Evolutionary conservation across 1,284 basidiomycete species (phyloP).

Genomic region (Xerocomus amazonicus): DNA sequence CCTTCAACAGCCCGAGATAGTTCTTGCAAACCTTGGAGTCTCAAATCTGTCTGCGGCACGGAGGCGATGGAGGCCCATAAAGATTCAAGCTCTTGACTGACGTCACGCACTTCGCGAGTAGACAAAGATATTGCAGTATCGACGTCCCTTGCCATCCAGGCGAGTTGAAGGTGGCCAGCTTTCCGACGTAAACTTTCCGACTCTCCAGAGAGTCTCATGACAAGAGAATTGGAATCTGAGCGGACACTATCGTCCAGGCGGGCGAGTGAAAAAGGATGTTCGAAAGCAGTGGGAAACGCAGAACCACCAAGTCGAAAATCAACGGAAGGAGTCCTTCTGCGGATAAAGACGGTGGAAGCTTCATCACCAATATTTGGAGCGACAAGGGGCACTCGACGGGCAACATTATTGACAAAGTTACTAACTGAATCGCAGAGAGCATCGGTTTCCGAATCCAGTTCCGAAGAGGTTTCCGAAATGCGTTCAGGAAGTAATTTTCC

Average conservation of each 20-base stretch:
- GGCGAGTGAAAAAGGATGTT: slow-evolving; percentile 56
- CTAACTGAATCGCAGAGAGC: slow-evolving; percentile 42
- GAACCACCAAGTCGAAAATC: slow-evolving; percentile 24
- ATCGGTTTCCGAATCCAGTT: slow-evolving; percentile 35
- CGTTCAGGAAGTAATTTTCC: slow-evolving; percentile 30
- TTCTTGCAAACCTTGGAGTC: slow-evolving; percentile 33
- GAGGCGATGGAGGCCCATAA: slow-evolving; percentile 35
- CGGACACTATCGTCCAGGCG: slow-evolving; percentile 68
- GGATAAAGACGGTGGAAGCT: slow-evolving; percentile 28
- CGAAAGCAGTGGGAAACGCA: slow-evolving; percentile 33
- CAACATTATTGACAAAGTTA: slow-evolving; percentile 45
- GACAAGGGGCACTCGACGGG: slow-evolving; percentile 53
- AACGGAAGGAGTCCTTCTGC: slow-evolving; percentile 34
- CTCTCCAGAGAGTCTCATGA: slow-evolving; percentile 57
- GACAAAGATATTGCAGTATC: slow-evolving; percentile 43
- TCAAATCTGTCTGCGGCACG: slow-evolving; percentile 22
- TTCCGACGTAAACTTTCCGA: slow-evolving; percentile 49
- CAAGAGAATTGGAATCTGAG: slow-evolving; percentile 63
- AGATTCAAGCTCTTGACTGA: slow-evolving; percentile 37
- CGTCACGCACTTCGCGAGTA: slow-evolving; percentile 37
- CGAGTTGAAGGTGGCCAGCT: slow-evolving; percentile 47
- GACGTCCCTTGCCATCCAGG: slow-evolving; percentile 50
- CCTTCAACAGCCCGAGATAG: slow-evolving; percentile 39
- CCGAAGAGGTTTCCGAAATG: slow-evolving; percentile 29
- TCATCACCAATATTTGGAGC: slow-evolving; percentile 15